These are phyloP conservation scores for Notholithocarpus densiflorus DNA, from an alignment of 306 rosid genomes.

Conservation along the genomic window DNA sequence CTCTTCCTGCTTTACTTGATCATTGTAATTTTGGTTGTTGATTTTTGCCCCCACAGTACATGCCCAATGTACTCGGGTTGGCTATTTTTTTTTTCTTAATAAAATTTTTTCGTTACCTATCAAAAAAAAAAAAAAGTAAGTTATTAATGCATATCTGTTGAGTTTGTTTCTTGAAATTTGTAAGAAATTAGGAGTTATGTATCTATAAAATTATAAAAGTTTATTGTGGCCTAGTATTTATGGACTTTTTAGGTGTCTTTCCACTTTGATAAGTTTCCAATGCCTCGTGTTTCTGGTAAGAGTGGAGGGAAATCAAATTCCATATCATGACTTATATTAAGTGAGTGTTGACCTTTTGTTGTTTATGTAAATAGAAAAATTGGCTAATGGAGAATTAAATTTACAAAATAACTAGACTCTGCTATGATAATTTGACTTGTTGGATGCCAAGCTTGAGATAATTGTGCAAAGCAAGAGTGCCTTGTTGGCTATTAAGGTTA, in stretches of 20 bases:
- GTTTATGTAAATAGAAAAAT: background rate
- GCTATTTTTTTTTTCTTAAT: too few species aligned
- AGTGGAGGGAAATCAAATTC: background rate
- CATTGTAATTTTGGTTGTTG: too few species aligned
- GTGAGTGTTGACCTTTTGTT: background rate
- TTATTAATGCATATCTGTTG: background rate
- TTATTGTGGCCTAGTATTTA: background rate
- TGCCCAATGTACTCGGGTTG: too few species aligned
- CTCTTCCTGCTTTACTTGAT: too few species aligned
- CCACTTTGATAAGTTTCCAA: background rate
- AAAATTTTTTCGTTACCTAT: too few species aligned
- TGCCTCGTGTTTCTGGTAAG: background rate
- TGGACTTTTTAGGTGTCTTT: background rate
- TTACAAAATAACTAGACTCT: background rate
- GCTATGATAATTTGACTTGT: background rate
- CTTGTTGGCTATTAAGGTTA: background rate
- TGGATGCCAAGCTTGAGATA: background rate
- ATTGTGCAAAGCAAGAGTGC: background rate
- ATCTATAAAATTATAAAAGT: background rate
- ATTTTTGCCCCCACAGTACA: too few species aligned
- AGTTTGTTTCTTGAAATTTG: background rate
- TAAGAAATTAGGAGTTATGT: background rate
- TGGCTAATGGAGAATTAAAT: background rate
- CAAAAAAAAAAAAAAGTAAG: too few species aligned
- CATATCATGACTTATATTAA: background rate